These are phyloP conservation scores for Lyophyllum decastes DNA, from an alignment of 768 basidiomycete species.

Conservation along the genomic window DNA sequence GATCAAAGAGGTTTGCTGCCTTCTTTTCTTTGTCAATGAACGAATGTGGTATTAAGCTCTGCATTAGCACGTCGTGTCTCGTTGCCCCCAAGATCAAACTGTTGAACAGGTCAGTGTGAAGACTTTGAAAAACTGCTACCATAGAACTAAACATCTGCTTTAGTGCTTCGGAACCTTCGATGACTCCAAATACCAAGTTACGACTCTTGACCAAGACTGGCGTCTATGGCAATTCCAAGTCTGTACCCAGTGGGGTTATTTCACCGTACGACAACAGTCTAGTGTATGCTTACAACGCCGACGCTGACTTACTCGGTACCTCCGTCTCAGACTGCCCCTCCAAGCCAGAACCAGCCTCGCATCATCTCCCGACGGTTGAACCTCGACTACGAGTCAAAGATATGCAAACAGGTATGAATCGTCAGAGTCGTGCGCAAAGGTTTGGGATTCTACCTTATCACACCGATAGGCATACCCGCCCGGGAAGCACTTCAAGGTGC, in stretches of 20 bases:
- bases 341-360: conserved; percentile 64
- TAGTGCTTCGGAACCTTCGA: conserved; percentile 90
- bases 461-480: conserved; percentile 66
- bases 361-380: conserved; percentile 82
- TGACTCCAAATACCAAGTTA: conserved; percentile 62
- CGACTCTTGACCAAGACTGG: conserved; percentile 74
- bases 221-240: conserved; percentile 89
- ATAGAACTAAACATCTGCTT: background rate
- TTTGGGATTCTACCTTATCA: background rate
- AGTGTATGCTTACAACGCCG: background rate
- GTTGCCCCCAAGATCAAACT: conserved; percentile 49
- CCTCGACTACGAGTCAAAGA: conserved; percentile 68
- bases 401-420: conserved; percentile 56
- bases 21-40: background rate
- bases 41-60: background rate
- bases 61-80: conserved; percentile 51
- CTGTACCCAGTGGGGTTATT: conserved; percentile 96
- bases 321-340: conserved; percentile 64
- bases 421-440: background rate
- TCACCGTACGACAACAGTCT: conserved; percentile 53
- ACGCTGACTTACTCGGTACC: background rate
- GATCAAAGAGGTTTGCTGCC: conserved; percentile 60
- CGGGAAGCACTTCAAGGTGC: conserved; percentile 74
- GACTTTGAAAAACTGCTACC: background rate
- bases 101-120: conserved; percentile 33